Percentiles rank a stretch among this genome's conserved stretches.
phyloP scores from a whole-genome alignment of 306 rosid species.

The Sphenostylis stenocarpa region DNA sequence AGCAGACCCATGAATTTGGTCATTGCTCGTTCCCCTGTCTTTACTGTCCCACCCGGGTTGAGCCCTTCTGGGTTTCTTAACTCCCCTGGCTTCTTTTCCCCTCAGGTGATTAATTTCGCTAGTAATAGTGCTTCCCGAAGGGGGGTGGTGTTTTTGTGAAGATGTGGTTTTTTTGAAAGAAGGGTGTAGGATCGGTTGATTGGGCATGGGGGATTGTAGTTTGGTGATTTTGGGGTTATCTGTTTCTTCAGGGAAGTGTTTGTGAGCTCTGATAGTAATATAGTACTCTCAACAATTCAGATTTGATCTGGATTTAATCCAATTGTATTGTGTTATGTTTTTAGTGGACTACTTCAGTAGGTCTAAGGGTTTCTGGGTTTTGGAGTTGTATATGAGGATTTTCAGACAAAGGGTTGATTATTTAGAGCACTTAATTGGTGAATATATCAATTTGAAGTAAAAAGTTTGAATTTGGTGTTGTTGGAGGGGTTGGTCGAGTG shows the following conservation, averaged over 20 bases:
- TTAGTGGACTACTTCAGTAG: background rate
- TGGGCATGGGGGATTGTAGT: background rate
- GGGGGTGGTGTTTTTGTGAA: background rate
- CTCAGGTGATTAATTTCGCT: constrained; percentile 55
- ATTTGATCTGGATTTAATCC: constrained; percentile 23
- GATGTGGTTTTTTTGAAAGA: constrained; percentile 17
- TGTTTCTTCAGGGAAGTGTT: background rate
- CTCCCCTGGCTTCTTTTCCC: constrained; percentile 89
- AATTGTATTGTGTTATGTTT: background rate
- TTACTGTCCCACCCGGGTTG: constrained; percentile 78
- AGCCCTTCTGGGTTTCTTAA: constrained; percentile 94
- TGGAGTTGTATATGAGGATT: background rate
- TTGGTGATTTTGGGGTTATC: background rate
- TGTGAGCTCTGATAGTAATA: background rate
- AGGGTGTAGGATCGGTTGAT: background rate
- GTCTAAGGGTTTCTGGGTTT: background rate
- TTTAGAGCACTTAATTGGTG: background rate
- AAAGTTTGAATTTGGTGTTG: background rate
- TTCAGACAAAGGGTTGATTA: background rate
- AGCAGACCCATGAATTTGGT: constrained; percentile 79
- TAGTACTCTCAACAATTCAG: background rate
- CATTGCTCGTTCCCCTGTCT: constrained; percentile 72
- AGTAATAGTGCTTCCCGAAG: background rate
- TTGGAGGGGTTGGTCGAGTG: background rate
- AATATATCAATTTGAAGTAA: too few species aligned